Evolutionary conservation across 441 rosid genomes (phyloP).

Genomic region (Eugenia klotzschiana): DNA sequence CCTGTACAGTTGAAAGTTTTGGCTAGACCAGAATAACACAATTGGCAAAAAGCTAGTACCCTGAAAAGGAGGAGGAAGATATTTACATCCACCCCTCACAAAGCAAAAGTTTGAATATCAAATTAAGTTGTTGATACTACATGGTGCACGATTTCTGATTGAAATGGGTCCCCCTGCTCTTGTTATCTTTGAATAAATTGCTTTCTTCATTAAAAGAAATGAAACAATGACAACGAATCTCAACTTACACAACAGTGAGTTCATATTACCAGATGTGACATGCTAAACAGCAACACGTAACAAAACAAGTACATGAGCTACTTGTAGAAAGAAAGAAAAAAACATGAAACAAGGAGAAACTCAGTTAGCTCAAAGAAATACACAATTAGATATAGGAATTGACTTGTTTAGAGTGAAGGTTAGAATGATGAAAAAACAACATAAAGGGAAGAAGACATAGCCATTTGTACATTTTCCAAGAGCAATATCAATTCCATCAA

Average conservation of each 20-base stretch:
- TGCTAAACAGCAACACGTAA: not conserved
- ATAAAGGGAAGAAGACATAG: not conserved
- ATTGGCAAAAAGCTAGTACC: not conserved
- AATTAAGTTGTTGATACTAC: not conserved
- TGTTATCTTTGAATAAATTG: not conserved
- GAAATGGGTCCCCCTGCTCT: not conserved
- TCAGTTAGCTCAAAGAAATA: not conserved
- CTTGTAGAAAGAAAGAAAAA: not conserved
- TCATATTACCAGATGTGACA: not conserved
- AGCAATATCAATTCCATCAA: conserved; percentile 69
- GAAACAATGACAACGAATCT: not conserved
- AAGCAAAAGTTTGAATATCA: not conserved
- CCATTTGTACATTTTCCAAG: conserved; percentile 63
- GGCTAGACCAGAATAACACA: not conserved
- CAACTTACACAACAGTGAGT: not conserved
- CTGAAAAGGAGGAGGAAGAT: not conserved
- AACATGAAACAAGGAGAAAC: not conserved
- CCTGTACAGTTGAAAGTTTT: not conserved
- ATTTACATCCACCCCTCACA: not conserved
- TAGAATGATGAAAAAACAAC: not conserved
- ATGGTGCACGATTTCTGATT: not conserved
- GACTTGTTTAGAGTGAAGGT: not conserved
- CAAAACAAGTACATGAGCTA: not conserved
- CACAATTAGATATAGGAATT: not conserved
- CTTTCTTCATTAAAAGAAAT: not conserved